phyloP scores from a whole-genome alignment of 2,329 filamentous ascomycete genomes.

The Magnaporthales sp. region DNA sequence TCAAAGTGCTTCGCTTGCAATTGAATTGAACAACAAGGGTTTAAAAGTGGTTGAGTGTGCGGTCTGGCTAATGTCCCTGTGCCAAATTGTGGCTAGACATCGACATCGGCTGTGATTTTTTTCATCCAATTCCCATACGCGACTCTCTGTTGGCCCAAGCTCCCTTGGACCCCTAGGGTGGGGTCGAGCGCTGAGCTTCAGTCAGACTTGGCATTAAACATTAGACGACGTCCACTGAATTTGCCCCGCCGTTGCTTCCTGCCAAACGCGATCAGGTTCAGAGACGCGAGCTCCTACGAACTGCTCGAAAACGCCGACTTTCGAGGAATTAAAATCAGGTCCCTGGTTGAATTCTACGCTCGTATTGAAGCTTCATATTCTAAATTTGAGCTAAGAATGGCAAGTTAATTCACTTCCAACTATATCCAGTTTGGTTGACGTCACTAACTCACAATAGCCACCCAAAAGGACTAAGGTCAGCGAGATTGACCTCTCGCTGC shows the following conservation, averaged over 20 bases:
- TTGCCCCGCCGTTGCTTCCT: not conserved
- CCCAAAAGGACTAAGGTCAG: not conserved
- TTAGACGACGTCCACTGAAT: not conserved
- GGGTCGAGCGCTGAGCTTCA: not conserved
- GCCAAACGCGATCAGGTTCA: not conserved
- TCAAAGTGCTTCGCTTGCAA: not conserved
- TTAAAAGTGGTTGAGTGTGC: not conserved
- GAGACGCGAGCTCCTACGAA: not conserved
- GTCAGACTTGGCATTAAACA: not conserved
- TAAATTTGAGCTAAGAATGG: not conserved
- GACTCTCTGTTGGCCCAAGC: slow-evolving; percentile 10
- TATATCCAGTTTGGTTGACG: not conserved
- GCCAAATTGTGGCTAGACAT: not conserved
- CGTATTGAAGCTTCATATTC: not conserved
- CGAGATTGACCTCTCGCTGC: slow-evolving; percentile 53
- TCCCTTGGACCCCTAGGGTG: slow-evolving; percentile 4
- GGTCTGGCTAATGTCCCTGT: not conserved
- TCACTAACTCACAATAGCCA: not conserved
- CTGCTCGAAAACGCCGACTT: not conserved
- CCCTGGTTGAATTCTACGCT: not conserved
- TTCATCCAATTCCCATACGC: not conserved
- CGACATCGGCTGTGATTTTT: not conserved
- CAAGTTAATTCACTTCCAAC: not conserved
- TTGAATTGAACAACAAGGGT: not conserved
- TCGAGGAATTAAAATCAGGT: not conserved